Percentiles rank a stretch among this genome's conserved stretches.
These are phyloP conservation scores for Colletotrichum agaves DNA, from an alignment of 2,329 filamentous ascomycete species.

Conservation along the genomic window DNA sequence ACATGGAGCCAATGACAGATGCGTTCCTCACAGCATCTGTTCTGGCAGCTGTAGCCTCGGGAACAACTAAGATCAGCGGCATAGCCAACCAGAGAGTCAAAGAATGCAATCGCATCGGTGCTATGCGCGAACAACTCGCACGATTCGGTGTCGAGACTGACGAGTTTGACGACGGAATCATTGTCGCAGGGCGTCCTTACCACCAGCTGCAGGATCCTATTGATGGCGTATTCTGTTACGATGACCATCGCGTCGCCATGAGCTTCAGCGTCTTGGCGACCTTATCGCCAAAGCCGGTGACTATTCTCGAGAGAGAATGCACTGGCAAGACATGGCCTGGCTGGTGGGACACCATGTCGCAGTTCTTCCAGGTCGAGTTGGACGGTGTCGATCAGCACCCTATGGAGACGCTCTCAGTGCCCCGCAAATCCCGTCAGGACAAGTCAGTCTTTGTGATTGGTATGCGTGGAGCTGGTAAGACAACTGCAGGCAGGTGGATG, in stretches of 20 bases:
- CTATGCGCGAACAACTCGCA: slow-evolving; percentile 93
- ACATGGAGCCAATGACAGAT: slow-evolving; percentile 99
- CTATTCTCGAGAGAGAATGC: slow-evolving; percentile 91
- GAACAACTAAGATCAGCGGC: slow-evolving; percentile 86
- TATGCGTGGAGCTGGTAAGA: slow-evolving; percentile 97
- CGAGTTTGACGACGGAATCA: slow-evolving; percentile 95
- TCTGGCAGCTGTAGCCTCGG: slow-evolving; percentile 86
- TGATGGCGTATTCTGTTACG: slow-evolving; percentile 88
- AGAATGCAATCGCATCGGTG: slow-evolving; percentile 95
- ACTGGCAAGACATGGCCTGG: slow-evolving; percentile 98
- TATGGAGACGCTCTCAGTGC: slow-evolving; percentile 32
- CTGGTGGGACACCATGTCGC: slow-evolving; percentile 92
- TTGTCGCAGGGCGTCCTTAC: slow-evolving; percentile 67
- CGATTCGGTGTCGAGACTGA: slow-evolving; percentile 91
- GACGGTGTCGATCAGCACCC: slow-evolving; percentile 73
- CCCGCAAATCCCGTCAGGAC: slow-evolving; percentile 46
- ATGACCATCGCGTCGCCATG: slow-evolving; percentile 98
- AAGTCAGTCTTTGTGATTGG: slow-evolving; percentile 93
- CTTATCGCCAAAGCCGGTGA: slow-evolving; percentile 74
- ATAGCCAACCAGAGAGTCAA: slow-evolving; percentile 99
- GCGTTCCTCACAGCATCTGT: slow-evolving; percentile 96
- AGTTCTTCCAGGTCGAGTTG: slow-evolving; percentile 80
- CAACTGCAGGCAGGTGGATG: slow-evolving; percentile 90
- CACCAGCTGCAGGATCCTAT: slow-evolving; percentile 63
- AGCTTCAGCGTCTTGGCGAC: slow-evolving; percentile 92